phyloP scores from a whole-genome alignment of 1,139 yeast genomes.

The Blastobotrys indianensis region DNA sequence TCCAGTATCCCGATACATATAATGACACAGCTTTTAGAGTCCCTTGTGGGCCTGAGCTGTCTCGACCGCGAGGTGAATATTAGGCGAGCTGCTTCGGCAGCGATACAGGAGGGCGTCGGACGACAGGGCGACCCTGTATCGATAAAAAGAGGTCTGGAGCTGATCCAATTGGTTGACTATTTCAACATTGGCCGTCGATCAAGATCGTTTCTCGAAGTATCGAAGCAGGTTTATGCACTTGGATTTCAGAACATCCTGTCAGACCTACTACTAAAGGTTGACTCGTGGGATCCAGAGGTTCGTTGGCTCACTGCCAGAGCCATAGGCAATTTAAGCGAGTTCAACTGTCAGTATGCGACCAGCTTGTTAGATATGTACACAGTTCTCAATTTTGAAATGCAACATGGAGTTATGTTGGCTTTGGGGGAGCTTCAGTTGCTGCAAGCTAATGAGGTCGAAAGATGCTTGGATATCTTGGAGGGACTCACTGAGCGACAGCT shows the following conservation, averaged over 20 bases:
- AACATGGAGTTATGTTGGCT: slow-evolving; percentile 24
- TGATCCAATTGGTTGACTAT: slow-evolving; percentile 56
- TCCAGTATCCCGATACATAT: slow-evolving; percentile 30
- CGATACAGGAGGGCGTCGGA: slow-evolving; percentile 80
- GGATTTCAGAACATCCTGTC: slow-evolving; percentile 29
- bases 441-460: not conserved
- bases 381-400: slow-evolving; percentile 19
- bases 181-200: slow-evolving; percentile 40
- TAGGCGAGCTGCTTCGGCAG: slow-evolving; percentile 80
- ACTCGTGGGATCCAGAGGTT: slow-evolving; percentile 37
- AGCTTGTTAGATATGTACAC: slow-evolving; percentile 10
- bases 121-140: slow-evolving; percentile 40
- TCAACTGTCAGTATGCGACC: not conserved
- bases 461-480: slow-evolving; percentile 4
- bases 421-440: slow-evolving; percentile 19
- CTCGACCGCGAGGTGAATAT: slow-evolving; percentile 71
- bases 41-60: slow-evolving; percentile 47
- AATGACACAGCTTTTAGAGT: slow-evolving; percentile 22
- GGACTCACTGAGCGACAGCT: slow-evolving; percentile 18
- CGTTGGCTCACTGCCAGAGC: slow-evolving; percentile 36
- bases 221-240: slow-evolving; percentile 31
- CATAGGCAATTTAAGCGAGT: slow-evolving; percentile 11
- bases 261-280: slow-evolving; percentile 22
- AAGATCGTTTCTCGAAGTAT: slow-evolving; percentile 35
- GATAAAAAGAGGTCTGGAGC: slow-evolving; percentile 36